Percentiles rank a stretch among this genome's conserved stretches.
Evolutionary conservation across 1,139 yeast species (phyloP).

Genomic region (Lodderomyces jiufengensis): DNA sequence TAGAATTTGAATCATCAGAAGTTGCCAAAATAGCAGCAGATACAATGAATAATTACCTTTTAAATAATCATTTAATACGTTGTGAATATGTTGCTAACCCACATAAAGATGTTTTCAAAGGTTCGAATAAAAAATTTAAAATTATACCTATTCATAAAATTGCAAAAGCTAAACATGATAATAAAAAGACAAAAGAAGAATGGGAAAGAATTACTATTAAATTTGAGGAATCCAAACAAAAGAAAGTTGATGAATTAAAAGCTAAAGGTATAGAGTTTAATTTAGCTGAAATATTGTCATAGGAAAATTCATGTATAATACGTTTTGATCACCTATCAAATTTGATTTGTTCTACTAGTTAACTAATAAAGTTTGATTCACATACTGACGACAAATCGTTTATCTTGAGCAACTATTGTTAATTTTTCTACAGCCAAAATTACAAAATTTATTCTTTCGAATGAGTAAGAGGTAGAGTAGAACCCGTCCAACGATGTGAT

Average conservation of each 20-base stretch:
- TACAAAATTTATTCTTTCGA: too few species aligned
- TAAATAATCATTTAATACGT: constrained; percentile 80
- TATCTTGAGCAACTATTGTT: background rate
- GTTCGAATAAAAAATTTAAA: constrained; percentile 51
- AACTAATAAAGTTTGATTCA: too few species aligned
- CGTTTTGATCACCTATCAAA: too few species aligned
- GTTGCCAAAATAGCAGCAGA: constrained; percentile 90
- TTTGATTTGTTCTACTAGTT: too few species aligned
- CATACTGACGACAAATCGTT: too few species aligned
- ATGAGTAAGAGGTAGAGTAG: too few species aligned
- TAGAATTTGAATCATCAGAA: constrained; percentile 70
- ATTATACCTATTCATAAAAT: constrained; percentile 63
- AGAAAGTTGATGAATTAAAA: constrained; percentile 45
- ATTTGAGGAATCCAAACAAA: constrained; percentile 44
- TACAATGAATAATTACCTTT: constrained; percentile 89
- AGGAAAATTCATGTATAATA: background rate
- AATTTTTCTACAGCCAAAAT: too few species aligned
- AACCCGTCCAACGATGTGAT: too few species aligned
- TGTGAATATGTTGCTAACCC: constrained; percentile 52
- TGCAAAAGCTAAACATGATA: constrained; percentile 52
- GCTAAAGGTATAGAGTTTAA: constrained; percentile 54
- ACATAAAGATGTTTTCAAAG: constrained; percentile 52
- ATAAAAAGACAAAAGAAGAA: constrained; percentile 53
- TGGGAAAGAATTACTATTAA: constrained; percentile 49
- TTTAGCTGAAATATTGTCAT: constrained; percentile 14